Percentiles rank a stretch among this genome's conserved stretches.
Evolutionary conservation across 306 rosid genomes (phyloP).

Genomic region (Trichosanthes cucumerina): DNA sequence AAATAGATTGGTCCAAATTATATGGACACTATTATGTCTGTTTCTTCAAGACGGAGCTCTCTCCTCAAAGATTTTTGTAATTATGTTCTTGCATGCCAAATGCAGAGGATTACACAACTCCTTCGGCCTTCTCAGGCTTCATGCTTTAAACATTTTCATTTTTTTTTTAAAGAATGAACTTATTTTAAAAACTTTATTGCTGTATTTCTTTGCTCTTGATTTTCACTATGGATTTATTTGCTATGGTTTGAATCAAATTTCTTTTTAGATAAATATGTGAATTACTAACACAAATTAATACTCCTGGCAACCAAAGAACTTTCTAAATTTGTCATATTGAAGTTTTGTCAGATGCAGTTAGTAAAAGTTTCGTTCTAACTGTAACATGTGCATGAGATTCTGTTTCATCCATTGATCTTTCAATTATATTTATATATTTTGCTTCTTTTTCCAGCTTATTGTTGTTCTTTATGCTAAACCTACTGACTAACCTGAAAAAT

Average conservation of each 20-base stretch:
- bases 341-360: not conserved
- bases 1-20: not conserved
- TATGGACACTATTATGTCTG: not conserved
- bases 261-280: not conserved
- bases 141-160: not conserved
- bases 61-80: not conserved
- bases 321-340: not conserved
- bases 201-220: not conserved
- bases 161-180: not conserved
- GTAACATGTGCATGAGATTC: not conserved
- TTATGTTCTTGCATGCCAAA: not conserved
- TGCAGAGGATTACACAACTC: not conserved
- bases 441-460: not conserved
- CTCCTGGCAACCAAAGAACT: not conserved
- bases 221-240: not conserved
- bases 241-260: not conserved
- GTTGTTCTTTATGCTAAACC: constrained; percentile 2
- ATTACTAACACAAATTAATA: not conserved
- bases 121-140: not conserved
- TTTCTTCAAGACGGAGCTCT: not conserved
- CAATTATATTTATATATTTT: not conserved
- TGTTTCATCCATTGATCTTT: not conserved
- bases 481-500: not conserved
- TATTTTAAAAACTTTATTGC: not conserved
- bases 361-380: not conserved